Evolutionary conservation across 441 rosid genomes (phyloP).

Genomic region (Lepidium campestre): DNA sequence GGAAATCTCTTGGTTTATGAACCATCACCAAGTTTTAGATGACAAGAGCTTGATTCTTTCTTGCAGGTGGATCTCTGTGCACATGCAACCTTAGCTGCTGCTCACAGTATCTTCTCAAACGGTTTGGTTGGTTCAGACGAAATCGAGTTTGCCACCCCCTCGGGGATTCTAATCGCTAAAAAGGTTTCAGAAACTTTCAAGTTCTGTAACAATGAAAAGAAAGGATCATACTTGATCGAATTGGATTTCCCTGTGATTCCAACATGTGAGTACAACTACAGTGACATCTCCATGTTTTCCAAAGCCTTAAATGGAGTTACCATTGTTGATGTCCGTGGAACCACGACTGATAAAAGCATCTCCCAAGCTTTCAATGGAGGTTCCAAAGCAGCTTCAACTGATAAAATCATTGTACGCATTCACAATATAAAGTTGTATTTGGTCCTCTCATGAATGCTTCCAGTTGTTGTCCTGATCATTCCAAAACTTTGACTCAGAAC

Average conservation of each 20-base stretch:
- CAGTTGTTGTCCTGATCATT: no score
- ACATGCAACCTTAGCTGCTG: constrained; percentile 72
- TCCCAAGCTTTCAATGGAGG: constrained; percentile 16
- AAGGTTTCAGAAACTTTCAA: constrained; percentile 25
- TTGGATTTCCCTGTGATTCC: constrained; percentile 46
- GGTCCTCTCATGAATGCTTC: no score
- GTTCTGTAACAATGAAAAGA: not conserved
- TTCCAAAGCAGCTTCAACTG: constrained; percentile 3
- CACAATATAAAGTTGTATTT: not conserved
- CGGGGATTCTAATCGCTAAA: constrained; percentile 58
- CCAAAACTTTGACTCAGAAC: not conserved
- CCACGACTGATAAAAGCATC: constrained; percentile 28
- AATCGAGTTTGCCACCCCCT: constrained; percentile 49
- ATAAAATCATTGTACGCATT: not conserved
- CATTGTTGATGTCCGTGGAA: constrained; percentile 43
- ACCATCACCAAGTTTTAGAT: not conserved
- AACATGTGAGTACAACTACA: constrained; percentile 27
- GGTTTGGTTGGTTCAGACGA: constrained; percentile 38
- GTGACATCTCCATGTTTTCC: constrained; percentile 27
- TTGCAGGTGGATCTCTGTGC: constrained; percentile 40
- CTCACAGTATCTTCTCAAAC: constrained; percentile 50
- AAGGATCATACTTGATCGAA: constrained; percentile 34
- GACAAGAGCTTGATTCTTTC: not conserved
- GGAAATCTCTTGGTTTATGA: not conserved
- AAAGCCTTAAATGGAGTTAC: constrained; percentile 45